Percentiles rank a stretch among this genome's conserved stretches.
These are phyloP conservation scores for Teunomyces aglyptinius DNA, from an alignment of 805 yeast genomes.

Conservation along the genomic window DNA sequence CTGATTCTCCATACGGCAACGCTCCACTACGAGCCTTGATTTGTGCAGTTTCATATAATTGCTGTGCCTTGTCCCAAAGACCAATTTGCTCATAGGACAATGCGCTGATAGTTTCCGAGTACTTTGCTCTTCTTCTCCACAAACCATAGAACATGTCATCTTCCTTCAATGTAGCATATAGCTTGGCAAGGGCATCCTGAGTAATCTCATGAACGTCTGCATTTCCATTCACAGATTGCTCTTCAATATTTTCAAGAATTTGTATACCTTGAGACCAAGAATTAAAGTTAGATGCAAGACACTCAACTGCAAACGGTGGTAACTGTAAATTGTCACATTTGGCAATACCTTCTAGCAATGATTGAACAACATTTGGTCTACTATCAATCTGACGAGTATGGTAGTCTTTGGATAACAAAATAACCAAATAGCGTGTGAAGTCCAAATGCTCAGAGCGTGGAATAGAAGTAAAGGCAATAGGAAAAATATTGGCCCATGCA, in stretches of 20 bases:
- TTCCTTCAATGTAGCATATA: constrained; percentile 85
- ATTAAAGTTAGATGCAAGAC: constrained; percentile 79
- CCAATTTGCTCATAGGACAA: constrained; percentile 94
- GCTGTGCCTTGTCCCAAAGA: constrained; percentile 90
- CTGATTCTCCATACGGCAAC: constrained; percentile 91
- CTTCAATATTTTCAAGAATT: constrained; percentile 71
- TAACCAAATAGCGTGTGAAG: constrained; percentile 76
- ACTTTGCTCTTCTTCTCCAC: constrained; percentile 96
- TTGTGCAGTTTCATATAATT: constrained; percentile 93
- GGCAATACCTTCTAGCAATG: constrained; percentile 81
- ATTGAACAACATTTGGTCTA: constrained; percentile 83
- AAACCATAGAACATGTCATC: constrained; percentile 97
- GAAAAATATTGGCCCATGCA: constrained; percentile 84
- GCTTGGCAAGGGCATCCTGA: constrained; percentile 85
- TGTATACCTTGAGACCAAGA: constrained; percentile 90
- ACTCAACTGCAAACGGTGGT: constrained; percentile 92
- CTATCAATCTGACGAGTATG: constrained; percentile 87
- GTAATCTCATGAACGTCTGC: constrained; percentile 78
- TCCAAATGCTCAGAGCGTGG: constrained; percentile 80
- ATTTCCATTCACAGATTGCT: constrained; percentile 59
- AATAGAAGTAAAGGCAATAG: constrained; percentile 70
- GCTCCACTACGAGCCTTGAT: constrained; percentile 94
- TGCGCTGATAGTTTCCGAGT: constrained; percentile 89
- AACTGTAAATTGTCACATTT: constrained; percentile 68
- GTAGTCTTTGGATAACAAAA: constrained; percentile 82